A percentile compares a stretch with the other conserved stretches of the same genome.
These are phyloP conservation scores for Orychophragmus violaceus DNA, from an alignment of 345 rosid species.

Conservation along the genomic window DNA sequence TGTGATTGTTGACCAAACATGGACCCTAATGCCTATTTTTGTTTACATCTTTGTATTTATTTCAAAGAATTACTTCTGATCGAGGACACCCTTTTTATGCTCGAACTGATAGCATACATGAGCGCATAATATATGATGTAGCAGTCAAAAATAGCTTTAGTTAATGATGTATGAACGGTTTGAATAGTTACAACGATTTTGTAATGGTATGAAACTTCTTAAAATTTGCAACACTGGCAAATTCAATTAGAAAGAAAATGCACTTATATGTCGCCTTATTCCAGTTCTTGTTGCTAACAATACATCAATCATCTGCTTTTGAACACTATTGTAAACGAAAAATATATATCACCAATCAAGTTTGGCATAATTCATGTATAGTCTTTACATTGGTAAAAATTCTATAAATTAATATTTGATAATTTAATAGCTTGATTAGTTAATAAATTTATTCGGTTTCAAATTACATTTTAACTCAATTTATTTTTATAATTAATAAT, in stretches of 20 bases:
- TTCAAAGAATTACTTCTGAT: not conserved
- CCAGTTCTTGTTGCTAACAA: not conserved
- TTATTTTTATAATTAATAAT: too few species aligned
- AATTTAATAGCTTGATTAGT: too few species aligned
- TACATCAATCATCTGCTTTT: not conserved
- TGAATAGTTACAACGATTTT: not conserved
- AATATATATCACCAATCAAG: not conserved
- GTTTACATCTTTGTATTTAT: slow-evolving; percentile 13
- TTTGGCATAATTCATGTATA: not conserved
- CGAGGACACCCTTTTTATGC: not conserved
- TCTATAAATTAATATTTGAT: too few species aligned
- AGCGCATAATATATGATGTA: too few species aligned
- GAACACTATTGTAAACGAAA: not conserved
- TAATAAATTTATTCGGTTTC: too few species aligned
- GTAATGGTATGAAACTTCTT: not conserved
- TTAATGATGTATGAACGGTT: not conserved
- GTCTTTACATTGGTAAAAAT: too few species aligned
- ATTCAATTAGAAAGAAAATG: not conserved
- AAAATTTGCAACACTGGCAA: not conserved
- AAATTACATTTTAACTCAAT: too few species aligned
- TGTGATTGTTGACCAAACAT: slow-evolving; percentile 47
- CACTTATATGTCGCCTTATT: not conserved
- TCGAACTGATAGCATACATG: too few species aligned
- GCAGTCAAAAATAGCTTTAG: not conserved
- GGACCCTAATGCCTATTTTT: slow-evolving; percentile 17